Percentiles rank a stretch among this genome's conserved stretches.
phyloP scores from a whole-genome alignment of 495 filamentous ascomycete species.

The Neurospora sp. region DNA sequence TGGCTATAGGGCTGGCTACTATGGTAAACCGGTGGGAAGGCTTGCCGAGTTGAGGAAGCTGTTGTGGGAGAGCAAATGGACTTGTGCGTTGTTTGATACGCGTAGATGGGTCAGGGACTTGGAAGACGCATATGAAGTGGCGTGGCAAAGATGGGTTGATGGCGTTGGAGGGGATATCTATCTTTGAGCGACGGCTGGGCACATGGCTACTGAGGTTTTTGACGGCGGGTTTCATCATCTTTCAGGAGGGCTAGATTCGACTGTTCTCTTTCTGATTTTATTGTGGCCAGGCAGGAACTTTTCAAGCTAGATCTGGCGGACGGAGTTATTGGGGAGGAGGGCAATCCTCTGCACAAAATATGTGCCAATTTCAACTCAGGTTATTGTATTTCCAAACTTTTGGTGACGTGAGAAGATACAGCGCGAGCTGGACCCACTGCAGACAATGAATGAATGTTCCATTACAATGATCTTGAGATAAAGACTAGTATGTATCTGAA shows the following conservation, averaged over 20 bases:
- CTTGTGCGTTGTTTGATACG: constrained; percentile 83
- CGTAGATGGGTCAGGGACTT: constrained; percentile 84
- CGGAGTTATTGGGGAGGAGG: neutral
- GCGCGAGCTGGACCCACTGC: neutral
- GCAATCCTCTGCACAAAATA: neutral
- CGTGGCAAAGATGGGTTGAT: constrained; percentile 79
- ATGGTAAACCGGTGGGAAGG: constrained; percentile 53
- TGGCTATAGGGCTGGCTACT: constrained; percentile 4
- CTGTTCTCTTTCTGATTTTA: neutral
- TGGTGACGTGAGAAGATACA: neutral
- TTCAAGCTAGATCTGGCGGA: neutral
- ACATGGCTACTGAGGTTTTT: neutral
- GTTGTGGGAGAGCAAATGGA: constrained; percentile 73
- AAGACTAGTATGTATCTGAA: too few relatives aligned
- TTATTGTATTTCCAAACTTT: neutral
- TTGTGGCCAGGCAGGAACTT: neutral
- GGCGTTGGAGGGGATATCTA: constrained; percentile 89
- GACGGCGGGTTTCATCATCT: neutral
- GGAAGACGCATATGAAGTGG: constrained; percentile 77
- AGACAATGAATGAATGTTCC: neutral
- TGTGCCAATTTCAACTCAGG: neutral
- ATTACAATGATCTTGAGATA: neutral
- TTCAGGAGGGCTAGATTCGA: neutral
- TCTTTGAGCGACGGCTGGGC: constrained; percentile 21
- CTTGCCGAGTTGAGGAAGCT: constrained; percentile 67